These are phyloP conservation scores for Xanthoconium purpureum DNA, from an alignment of 768 basidiomycete species.

Conservation along the genomic window DNA sequence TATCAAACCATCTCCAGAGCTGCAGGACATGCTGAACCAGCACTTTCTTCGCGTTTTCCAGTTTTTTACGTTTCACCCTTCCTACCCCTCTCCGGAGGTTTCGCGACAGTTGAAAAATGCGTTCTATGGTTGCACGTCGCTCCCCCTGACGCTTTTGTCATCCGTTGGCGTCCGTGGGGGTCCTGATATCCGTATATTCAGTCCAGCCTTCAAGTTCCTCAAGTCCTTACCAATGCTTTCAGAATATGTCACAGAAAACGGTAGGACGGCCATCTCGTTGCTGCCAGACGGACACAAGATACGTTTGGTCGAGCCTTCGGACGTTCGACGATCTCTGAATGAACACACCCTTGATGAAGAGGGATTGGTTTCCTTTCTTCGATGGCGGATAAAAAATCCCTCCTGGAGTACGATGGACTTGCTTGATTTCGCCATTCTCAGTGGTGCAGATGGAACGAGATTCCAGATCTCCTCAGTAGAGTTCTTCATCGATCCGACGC, in stretches of 20 bases:
- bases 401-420: conserved; percentile 44
- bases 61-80: conserved; percentile 11
- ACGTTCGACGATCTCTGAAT: conserved; percentile 73
- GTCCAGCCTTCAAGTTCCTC: conserved; percentile 69
- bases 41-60: conserved; percentile 8
- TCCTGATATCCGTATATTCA: conserved; percentile 66
- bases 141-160: conserved; percentile 70
- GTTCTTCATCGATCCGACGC: conserved; percentile 63
- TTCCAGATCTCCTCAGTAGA: conserved; percentile 60
- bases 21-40: background rate
- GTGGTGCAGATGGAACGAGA: conserved; percentile 45
- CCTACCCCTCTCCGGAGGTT: conserved; percentile 76
- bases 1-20: background rate
- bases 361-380: conserved; percentile 74
- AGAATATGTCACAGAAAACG: conserved; percentile 47
- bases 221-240: conserved; percentile 73
- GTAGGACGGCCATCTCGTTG: conserved; percentile 56
- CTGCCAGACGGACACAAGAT: conserved; percentile 63
- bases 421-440: conserved; percentile 64
- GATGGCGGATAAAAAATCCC: conserved; percentile 81
- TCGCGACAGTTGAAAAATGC: conserved; percentile 62
- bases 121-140: conserved; percentile 67
- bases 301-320: conserved; percentile 68
- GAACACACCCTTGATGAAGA: conserved; percentile 58
- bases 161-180: conserved; percentile 67